These are phyloP conservation scores for Leishmania aethiopica DNA, from an alignment of 208 protist species.

Conservation along the genomic window DNA sequence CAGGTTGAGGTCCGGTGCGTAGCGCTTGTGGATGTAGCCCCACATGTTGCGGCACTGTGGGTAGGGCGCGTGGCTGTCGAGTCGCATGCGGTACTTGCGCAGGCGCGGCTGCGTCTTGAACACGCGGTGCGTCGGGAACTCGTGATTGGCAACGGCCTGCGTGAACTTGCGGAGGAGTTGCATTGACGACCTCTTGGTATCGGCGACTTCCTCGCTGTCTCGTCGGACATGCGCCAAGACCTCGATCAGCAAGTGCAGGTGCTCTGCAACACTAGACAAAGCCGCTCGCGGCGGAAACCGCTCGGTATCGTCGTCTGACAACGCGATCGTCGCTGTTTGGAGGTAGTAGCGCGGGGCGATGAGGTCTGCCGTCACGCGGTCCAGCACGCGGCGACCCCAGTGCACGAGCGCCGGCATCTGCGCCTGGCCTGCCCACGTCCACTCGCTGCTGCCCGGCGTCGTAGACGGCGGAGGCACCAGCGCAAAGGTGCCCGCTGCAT, in stretches of 20 bases:
- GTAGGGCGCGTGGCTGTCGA: slow-evolving; percentile 24
- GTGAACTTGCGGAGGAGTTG: not conserved
- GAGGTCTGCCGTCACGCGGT: slow-evolving; percentile 19
- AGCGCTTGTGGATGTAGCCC: slow-evolving; percentile 26
- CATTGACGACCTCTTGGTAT: not conserved
- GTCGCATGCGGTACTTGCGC: slow-evolving; percentile 23
- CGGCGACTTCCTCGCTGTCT: too few species aligned
- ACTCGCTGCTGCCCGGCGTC: not conserved
- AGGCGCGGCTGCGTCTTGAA: slow-evolving; percentile 14
- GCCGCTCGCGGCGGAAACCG: not conserved
- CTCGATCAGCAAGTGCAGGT: too few species aligned
- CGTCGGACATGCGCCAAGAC: too few species aligned
- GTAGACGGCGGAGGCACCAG: not conserved
- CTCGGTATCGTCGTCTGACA: too few species aligned
- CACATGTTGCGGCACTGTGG: slow-evolving; percentile 28
- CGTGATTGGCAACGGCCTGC: not conserved
- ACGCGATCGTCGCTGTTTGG: not conserved
- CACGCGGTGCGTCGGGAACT: slow-evolving; percentile 7
- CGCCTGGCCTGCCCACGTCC: slow-evolving; percentile 4
- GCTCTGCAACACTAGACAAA: too few species aligned
- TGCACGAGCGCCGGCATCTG: slow-evolving; percentile 7
- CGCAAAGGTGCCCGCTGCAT: slow-evolving; percentile 13
- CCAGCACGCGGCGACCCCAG: slow-evolving; percentile 15
- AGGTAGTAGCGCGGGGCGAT: slow-evolving; percentile 14
- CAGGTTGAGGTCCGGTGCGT: slow-evolving; percentile 18